A percentile compares a stretch with the other conserved stretches of the same genome.
These are phyloP conservation scores for Aureobasidium leucospermi DNA, from an alignment of 2,329 filamentous ascomycete genomes.

Conservation along the genomic window DNA sequence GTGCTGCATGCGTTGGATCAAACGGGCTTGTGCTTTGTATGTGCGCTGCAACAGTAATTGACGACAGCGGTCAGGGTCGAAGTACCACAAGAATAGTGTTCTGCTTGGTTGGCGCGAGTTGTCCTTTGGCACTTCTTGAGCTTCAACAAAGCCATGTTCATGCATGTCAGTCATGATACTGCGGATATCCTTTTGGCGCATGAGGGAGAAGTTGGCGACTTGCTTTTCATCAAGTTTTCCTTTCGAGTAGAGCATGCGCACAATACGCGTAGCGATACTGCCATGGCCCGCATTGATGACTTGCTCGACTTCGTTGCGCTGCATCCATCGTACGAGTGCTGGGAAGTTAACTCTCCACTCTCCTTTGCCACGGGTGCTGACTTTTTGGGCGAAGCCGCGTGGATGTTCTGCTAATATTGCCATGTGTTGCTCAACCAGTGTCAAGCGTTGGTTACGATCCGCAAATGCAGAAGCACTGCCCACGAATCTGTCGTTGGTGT, in stretches of 20 bases:
- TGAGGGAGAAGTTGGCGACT: conserved; percentile 69
- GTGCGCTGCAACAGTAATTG: conserved; percentile 67
- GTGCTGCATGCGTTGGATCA: conserved; percentile 69
- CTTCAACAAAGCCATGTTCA: conserved; percentile 75
- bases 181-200: conserved; percentile 79
- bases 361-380: conserved; percentile 54
- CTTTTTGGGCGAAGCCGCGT: conserved; percentile 60
- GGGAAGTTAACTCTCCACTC: conserved; percentile 82
- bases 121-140: conserved; percentile 91
- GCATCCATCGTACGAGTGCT: conserved; percentile 61
- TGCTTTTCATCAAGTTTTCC: conserved; percentile 95
- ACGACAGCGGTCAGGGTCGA: conserved; percentile 66
- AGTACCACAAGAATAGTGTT: conserved; percentile 88
- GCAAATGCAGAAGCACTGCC: conserved; percentile 22
- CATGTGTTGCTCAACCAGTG: conserved; percentile 65
- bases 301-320: conserved; percentile 72
- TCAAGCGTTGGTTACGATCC: conserved; percentile 38
- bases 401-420: conserved; percentile 62
- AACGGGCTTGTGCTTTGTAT: conserved; percentile 85
- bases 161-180: conserved; percentile 80
- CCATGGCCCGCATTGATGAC: conserved; percentile 74
- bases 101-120: conserved; percentile 71
- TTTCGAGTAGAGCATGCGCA: conserved; percentile 75
- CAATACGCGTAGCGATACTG: conserved; percentile 68
- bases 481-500: conserved; percentile 9